Evolutionary conservation across 228 moss, liverwort and hornwort species (phyloP).

Genomic region (Sphagnum fallax): DNA sequence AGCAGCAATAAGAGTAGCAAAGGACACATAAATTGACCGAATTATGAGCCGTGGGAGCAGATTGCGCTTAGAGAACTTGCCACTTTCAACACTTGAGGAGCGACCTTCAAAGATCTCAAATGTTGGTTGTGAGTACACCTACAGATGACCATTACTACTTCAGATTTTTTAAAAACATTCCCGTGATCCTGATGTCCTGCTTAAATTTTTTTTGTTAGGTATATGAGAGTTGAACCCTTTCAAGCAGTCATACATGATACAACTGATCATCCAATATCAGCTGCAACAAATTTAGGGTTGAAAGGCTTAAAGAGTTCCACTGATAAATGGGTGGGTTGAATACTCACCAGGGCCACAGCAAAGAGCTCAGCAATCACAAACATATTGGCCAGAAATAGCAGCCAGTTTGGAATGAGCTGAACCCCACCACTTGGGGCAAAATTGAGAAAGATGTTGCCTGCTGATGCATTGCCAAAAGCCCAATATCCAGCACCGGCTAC

Average conservation of each 20-base stretch:
- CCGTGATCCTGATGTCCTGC: neutral
- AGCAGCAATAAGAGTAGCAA: constrained; percentile 45
- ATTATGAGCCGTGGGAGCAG: constrained; percentile 35
- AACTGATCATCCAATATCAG: neutral
- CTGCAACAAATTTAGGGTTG: neutral
- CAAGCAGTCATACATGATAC: neutral
- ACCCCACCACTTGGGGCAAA: constrained; percentile 25
- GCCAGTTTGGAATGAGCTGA: constrained; percentile 42
- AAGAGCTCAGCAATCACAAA: constrained; percentile 48
- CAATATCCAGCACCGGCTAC: constrained; percentile 67
- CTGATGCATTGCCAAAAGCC: constrained; percentile 52
- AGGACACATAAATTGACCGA: constrained; percentile 33
- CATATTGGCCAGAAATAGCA: constrained; percentile 41
- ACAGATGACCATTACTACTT: constrained; percentile 2
- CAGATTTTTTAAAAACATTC: no score
- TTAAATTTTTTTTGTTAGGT: neutral
- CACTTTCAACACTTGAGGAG: constrained; percentile 23
- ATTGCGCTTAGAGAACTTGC: constrained; percentile 36
- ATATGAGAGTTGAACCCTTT: neutral
- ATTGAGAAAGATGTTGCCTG: constrained; percentile 49
- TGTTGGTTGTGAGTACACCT: constrained; percentile 55
- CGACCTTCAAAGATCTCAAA: constrained; percentile 39
- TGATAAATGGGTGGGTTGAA: neutral
- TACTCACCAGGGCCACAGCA: constrained; percentile 48
- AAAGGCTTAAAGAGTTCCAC: neutral